Percentiles rank a stretch among this genome's conserved stretches.
Evolutionary conservation across 2,329 filamentous ascomycete genomes (phyloP).

Genomic region (Stromatinia cepivora): DNA sequence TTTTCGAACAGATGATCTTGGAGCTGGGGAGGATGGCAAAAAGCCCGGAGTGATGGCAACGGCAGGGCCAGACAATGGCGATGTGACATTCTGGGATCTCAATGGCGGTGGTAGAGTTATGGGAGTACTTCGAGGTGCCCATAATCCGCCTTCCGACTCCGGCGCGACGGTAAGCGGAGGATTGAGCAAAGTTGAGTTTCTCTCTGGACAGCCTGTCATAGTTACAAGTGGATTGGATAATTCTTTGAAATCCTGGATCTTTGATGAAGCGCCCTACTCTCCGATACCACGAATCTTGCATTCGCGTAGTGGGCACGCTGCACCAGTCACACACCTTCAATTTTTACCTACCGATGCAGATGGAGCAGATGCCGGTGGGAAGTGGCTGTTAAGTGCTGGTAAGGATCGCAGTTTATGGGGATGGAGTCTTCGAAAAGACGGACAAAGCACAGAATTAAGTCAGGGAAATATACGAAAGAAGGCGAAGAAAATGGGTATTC

Average conservation of each 20-base stretch:
- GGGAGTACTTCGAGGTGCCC: slow-evolving; percentile 83
- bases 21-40: slow-evolving; percentile 83
- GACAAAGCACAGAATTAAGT: slow-evolving; percentile 89
- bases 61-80: slow-evolving; percentile 73
- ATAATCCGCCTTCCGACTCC: slow-evolving; percentile 65
- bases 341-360: slow-evolving; percentile 90
- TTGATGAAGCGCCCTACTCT: slow-evolving; percentile 88
- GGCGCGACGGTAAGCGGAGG: slow-evolving; percentile 66
- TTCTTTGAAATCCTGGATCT: slow-evolving; percentile 93
- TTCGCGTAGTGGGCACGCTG: slow-evolving; percentile 83
- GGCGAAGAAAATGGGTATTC: slow-evolving; percentile 80
- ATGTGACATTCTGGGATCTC: slow-evolving; percentile 95
- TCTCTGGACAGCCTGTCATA: slow-evolving; percentile 84
- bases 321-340: slow-evolving; percentile 75
- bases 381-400: slow-evolving; percentile 91
- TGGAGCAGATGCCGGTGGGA: slow-evolving; percentile 82
- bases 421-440: slow-evolving; percentile 91
- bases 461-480: slow-evolving; percentile 87
- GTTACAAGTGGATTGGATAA: slow-evolving; percentile 92
- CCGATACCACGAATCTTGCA: slow-evolving; percentile 84
- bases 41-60: slow-evolving; percentile 94
- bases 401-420: slow-evolving; percentile 92
- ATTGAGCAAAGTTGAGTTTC: slow-evolving; percentile 84
- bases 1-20: slow-evolving; percentile 85
- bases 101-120: slow-evolving; percentile 85